Base-by-base conservation (phyloP, 371 early-diverging fungal species). In the Mucor mucedo region DNA sequence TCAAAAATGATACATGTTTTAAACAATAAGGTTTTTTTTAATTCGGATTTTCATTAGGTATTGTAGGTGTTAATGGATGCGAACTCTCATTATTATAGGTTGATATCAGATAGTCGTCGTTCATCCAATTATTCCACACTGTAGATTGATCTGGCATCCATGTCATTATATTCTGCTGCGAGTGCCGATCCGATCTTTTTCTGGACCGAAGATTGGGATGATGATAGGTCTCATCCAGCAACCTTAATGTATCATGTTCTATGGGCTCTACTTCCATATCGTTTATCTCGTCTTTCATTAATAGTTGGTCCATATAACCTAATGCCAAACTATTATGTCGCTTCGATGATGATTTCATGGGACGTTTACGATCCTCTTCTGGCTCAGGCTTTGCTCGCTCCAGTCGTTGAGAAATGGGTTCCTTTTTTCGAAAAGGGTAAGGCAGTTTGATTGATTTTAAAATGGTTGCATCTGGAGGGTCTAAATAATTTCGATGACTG, bases 401-500 rank as follows among this genome's bases (percentile, higher is more conserved):
- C 32, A 58, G 13, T 13, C 58, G 35, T 11, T 35, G 38, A 14
- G 52, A 45, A 4, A 38, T 27, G 14, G 64, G 58, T 8, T 64
- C 64, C n/a, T 44, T 52, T n/a, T 27, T 27, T 8, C 64, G 40
- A 16, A 58, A 52, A 11, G 64, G 64, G 35, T 64, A 64, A 4
- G 64, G 64, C 4, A 64, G 14, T 1, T n/a, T n/a, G 52, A 64
- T 57, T 35, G 35, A 14, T 29, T 44, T 44, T 2, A 64, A 28
- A 5, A 64, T 42, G 14, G 2, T 2, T 7, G 52, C 45, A 2
- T 64, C 58, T 1, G 64, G 64, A 32, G 3, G 42, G n/a, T 64
- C 53, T 4, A 64, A 5, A 16, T 58, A 64, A 1, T 58, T 58
- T 7, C 58, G 52, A 14, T 44, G 35, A 6, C 39, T 35, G 5